Evolutionary conservation across 2,329 filamentous ascomycete species (phyloP).

Genomic region (Aspergillus sp.): DNA sequence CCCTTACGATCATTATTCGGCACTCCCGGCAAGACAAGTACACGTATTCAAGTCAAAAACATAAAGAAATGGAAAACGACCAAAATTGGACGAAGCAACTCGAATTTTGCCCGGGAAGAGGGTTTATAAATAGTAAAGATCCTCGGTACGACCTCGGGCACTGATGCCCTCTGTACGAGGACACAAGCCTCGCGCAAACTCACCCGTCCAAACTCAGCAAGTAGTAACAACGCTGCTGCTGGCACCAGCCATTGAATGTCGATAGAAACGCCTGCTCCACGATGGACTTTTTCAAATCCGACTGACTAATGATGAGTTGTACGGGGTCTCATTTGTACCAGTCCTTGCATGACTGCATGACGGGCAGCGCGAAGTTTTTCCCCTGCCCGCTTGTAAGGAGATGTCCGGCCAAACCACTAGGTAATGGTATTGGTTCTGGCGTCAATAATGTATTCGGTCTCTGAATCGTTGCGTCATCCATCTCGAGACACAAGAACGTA

Average conservation of each 20-base stretch:
- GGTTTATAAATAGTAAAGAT: constrained; percentile 1
- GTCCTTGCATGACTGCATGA: constrained; percentile 3
- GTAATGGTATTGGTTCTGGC: background rate
- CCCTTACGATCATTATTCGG: background rate
- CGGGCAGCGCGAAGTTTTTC: background rate
- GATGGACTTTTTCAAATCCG: background rate
- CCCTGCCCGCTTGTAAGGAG: background rate
- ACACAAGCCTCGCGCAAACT: background rate
- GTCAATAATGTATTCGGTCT: background rate
- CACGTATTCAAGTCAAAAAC: background rate
- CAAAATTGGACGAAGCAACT: background rate
- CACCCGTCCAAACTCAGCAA: too few relatives aligned
- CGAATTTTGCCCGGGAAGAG: background rate
- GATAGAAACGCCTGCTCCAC: background rate
- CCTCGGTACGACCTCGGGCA: background rate
- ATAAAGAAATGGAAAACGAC: background rate
- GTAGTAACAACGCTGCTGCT: background rate
- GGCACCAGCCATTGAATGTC: background rate
- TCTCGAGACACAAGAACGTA: background rate
- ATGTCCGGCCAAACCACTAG: background rate
- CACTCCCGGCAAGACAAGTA: background rate
- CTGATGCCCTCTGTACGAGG: background rate
- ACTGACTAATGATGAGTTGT: background rate
- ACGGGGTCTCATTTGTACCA: background rate
- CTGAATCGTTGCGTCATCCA: background rate